A percentile compares a stretch with the other conserved stretches of the same genome.
Conservation (phyloP, 208 protist genomes). For the Trypanosoma boissoni region DNA sequence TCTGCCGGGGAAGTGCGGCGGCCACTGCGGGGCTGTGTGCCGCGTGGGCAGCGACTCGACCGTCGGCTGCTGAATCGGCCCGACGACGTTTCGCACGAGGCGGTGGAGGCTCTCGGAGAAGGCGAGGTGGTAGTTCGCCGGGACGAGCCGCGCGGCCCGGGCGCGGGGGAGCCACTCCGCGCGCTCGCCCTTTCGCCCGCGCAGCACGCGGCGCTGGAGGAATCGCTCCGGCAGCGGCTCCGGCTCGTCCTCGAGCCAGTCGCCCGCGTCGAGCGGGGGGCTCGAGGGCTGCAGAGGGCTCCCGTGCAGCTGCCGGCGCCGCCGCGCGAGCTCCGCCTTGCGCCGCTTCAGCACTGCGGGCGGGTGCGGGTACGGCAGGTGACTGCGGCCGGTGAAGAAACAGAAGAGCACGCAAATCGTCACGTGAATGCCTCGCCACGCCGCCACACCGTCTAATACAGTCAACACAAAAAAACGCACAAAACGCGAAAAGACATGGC, state of each 20-base stretch:
- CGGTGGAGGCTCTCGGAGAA: slow-evolving; percentile 63
- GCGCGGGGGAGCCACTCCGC: slow-evolving; percentile 39
- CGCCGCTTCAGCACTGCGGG: slow-evolving; percentile 17
- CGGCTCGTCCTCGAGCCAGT: background rate
- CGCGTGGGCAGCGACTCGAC: slow-evolving; percentile 55
- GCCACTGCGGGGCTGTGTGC: slow-evolving; percentile 78
- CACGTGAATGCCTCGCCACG: slow-evolving; percentile 37
- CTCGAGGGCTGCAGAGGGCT: too few species aligned
- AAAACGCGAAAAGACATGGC: slow-evolving; percentile 36
- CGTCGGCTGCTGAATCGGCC: slow-evolving; percentile 77
- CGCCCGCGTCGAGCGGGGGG: background rate
- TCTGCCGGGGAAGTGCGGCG: slow-evolving; percentile 51
- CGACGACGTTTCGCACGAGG: slow-evolving; percentile 72
- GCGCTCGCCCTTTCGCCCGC: slow-evolving; percentile 59
- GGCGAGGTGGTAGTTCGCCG: slow-evolving; percentile 36
- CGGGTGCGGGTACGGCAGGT: slow-evolving; percentile 55
- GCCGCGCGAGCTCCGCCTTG: slow-evolving; percentile 17
- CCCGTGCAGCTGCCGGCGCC: background rate
- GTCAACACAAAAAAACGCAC: slow-evolving; percentile 20
- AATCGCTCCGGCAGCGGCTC: slow-evolving; percentile 8
- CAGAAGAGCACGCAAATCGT: slow-evolving; percentile 57
- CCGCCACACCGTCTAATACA: slow-evolving; percentile 56
- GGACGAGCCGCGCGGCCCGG: slow-evolving; percentile 40
- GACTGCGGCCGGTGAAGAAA: slow-evolving; percentile 72
- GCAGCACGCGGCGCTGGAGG: slow-evolving; percentile 51